These are phyloP conservation scores for Polygonum maritimum DNA, from an alignment of 148 eudicot genomes.

Conservation along the genomic window DNA sequence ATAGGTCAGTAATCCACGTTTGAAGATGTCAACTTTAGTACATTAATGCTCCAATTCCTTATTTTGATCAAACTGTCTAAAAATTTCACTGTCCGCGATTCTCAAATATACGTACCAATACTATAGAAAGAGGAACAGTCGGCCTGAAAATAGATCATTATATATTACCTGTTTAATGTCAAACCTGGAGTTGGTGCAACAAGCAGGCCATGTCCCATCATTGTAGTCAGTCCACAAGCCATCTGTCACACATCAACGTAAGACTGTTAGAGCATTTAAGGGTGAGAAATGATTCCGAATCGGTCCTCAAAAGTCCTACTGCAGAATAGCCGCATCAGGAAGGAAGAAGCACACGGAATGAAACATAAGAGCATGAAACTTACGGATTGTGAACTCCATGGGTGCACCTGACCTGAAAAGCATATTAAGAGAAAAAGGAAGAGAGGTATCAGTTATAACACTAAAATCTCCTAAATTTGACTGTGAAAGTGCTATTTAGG, in stretches of 20 bases:
- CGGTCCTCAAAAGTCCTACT: background rate
- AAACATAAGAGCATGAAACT: slow-evolving; percentile 21
- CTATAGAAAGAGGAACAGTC: background rate
- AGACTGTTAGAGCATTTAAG: background rate
- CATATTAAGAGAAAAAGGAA: slow-evolving; percentile 14
- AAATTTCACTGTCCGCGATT: background rate
- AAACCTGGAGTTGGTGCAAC: slow-evolving; percentile 56
- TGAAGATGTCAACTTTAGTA: background rate
- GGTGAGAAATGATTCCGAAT: background rate
- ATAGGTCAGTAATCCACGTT: background rate
- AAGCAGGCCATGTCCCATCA: slow-evolving; percentile 89
- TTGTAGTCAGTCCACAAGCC: slow-evolving; percentile 96
- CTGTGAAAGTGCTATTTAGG: background rate
- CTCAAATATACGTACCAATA: background rate
- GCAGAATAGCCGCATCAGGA: background rate
- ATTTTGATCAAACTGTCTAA: background rate
- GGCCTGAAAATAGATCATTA: background rate
- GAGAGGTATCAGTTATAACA: slow-evolving; percentile 11
- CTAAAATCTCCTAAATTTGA: background rate
- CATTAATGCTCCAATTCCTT: background rate
- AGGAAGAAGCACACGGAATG: slow-evolving; percentile 1
- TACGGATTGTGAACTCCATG: slow-evolving; percentile 74
- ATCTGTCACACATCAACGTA: slow-evolving; percentile 33
- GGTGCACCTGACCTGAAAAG: slow-evolving; percentile 58
- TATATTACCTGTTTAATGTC: slow-evolving; percentile 60